Conservation (phyloP, 176 grass and related monocot species). For the Cocos nucifera region DNA sequence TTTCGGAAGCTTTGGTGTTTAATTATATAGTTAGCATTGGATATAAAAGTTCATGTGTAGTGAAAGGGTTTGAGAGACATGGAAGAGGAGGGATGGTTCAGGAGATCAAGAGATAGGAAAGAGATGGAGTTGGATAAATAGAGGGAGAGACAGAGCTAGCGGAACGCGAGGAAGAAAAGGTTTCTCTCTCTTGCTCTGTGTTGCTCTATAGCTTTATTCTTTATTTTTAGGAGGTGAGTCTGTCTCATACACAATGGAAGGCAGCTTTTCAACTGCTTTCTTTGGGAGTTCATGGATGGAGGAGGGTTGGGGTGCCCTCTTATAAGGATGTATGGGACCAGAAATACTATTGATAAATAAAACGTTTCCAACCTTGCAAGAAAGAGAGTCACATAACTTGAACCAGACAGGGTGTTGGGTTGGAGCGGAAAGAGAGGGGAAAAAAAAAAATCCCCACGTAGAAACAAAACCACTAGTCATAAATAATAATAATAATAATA, state of each 20-base stretch:
- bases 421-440: too few species aligned
- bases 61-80: slow-evolving; percentile 20
- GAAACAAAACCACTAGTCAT: too few species aligned
- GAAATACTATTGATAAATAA: too few species aligned
- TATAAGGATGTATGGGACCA: too few species aligned
- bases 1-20: too few species aligned
- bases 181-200: background rate
- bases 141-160: slow-evolving; percentile 1
- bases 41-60: slow-evolving; percentile 37
- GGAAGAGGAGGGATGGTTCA: too few species aligned
- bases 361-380: too few species aligned
- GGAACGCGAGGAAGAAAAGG: slow-evolving; percentile 24
- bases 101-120: slow-evolving; percentile 2
- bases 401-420: too few species aligned
- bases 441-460: too few species aligned
- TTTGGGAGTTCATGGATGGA: slow-evolving; percentile 35
- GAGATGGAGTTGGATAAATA: slow-evolving; percentile 46
- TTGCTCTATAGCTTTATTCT: slow-evolving; percentile 6
- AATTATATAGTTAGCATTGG: slow-evolving; percentile 16
- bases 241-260: slow-evolving; percentile 66
- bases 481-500: too few species aligned
- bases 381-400: too few species aligned
- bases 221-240: slow-evolving; percentile 22
- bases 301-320: too few species aligned
- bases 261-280: slow-evolving; percentile 22